phyloP scores from a whole-genome alignment of 164 flowering plant genomes.

The Saururus chinensis region DNA sequence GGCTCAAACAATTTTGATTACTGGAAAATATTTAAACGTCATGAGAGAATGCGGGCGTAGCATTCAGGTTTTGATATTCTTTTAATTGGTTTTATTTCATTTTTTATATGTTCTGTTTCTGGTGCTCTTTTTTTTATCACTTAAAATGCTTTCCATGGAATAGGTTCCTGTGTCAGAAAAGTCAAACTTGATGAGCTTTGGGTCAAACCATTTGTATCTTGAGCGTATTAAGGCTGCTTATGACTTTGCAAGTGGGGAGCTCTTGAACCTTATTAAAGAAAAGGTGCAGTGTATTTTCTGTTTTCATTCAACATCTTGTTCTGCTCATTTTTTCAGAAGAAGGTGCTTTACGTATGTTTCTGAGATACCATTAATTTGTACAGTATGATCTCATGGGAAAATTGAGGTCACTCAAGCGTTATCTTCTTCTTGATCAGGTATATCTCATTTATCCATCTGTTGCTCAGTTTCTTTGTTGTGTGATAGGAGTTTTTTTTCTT shows the following conservation, averaged over 20 bases:
- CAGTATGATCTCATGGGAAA: conserved; percentile 93
- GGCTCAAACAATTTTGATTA: conserved; percentile 82
- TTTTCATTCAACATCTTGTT: neutral
- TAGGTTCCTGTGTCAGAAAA: conserved; percentile 82
- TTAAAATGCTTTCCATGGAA: conserved; percentile 9
- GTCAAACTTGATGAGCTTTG: conserved; percentile 66
- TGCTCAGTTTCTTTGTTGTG: neutral
- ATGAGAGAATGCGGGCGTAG: conserved; percentile 97
- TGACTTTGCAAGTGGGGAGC: conserved; percentile 88
- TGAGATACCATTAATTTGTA: conserved; percentile 7
- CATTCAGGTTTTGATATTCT: conserved; percentile 59
- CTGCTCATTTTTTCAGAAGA: neutral
- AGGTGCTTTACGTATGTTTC: neutral
- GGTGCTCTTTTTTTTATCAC: neutral
- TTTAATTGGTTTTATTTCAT: neutral
- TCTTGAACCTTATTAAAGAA: conserved; percentile 74
- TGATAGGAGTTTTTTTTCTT: neutral
- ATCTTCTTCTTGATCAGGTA: conserved; percentile 98
- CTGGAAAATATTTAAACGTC: conserved; percentile 97
- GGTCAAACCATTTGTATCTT: conserved; percentile 83
- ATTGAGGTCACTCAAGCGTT: conserved; percentile 84
- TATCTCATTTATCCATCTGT: neutral
- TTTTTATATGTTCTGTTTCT: neutral
- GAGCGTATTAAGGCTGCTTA: conserved; percentile 87
- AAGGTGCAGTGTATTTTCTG: conserved; percentile 39